Conservation (phyloP, 2,329 filamentous ascomycete genomes). For the Cordyceps pruinosa region DNA sequence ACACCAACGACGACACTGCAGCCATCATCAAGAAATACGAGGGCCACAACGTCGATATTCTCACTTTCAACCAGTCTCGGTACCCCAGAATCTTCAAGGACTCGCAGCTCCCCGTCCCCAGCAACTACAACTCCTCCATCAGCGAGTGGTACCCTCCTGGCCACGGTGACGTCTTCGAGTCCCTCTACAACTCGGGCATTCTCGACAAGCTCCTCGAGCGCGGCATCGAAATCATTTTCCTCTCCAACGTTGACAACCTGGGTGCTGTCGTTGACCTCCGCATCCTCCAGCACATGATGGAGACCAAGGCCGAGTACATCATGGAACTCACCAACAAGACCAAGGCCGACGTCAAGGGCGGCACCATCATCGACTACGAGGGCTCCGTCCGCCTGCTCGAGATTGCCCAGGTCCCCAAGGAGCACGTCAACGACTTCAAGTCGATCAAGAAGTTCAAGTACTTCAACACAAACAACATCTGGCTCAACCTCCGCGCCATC, state of each 20-base stretch:
- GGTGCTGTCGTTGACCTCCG: slow-evolving; percentile 95
- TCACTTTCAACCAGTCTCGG: slow-evolving; percentile 99
- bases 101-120: slow-evolving; percentile 91
- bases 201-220: slow-evolving; percentile 93
- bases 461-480: slow-evolving; percentile 99
- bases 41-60: slow-evolving; percentile 98
- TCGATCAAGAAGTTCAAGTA: slow-evolving; percentile 99
- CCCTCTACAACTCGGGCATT: slow-evolving; percentile 97
- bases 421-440: slow-evolving; percentile 99
- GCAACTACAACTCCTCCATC: slow-evolving; percentile 78
- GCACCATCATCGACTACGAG: slow-evolving; percentile 99
- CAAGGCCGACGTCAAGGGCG: slow-evolving; percentile 99
- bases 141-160: slow-evolving; percentile 98
- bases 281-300: slow-evolving; percentile 98
- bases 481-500: slow-evolving; percentile 95
- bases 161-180: slow-evolving; percentile 99
- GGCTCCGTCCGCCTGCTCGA: slow-evolving; percentile 93
- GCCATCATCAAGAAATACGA: slow-evolving; percentile 99
- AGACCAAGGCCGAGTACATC: slow-evolving; percentile 95
- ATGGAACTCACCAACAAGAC: slow-evolving; percentile 99
- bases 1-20: slow-evolving; percentile 95
- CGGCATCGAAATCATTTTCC: slow-evolving; percentile 95
- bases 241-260: slow-evolving; percentile 98
- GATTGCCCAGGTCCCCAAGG: slow-evolving; percentile 98
- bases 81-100: slow-evolving; percentile 98